These are phyloP conservation scores for Russula virescens DNA, from an alignment of 768 basidiomycete species.

Conservation along the genomic window DNA sequence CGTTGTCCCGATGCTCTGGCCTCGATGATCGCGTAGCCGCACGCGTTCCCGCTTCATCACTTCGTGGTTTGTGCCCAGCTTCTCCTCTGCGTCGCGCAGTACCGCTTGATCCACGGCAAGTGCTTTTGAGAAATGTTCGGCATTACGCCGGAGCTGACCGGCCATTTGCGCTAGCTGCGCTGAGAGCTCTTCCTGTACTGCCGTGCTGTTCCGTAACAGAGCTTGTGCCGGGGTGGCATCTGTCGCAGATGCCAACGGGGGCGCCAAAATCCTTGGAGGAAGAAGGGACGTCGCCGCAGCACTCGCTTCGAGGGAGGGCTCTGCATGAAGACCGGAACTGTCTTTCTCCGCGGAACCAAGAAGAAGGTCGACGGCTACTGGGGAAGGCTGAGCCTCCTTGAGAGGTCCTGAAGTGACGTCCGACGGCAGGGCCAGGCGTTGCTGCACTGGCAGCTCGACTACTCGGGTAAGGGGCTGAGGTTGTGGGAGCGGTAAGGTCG, in stretches of 20 bases:
- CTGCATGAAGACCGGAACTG: not conserved
- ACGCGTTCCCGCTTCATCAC: conserved; percentile 61
- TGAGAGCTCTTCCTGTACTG: conserved; percentile 69
- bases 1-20: conserved; percentile 48
- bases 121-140: conserved; percentile 66
- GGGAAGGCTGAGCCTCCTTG: not conserved
- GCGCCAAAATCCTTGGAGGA: not conserved
- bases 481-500: conserved; percentile 45
- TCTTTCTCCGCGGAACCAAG: conserved; percentile 1
- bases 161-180: conserved; percentile 81
- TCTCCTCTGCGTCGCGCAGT: conserved; percentile 58
- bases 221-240: not conserved
- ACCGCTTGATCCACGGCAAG: conserved; percentile 72
- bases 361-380: conserved; percentile 8
- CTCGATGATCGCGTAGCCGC: conserved; percentile 40
- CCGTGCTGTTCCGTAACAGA: conserved; percentile 18
- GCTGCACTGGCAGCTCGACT: not conserved
- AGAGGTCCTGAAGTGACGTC: not conserved
- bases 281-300: not conserved
- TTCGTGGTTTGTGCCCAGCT: conserved; percentile 68
- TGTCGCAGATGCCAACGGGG: not conserved
- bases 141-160: conserved; percentile 77
- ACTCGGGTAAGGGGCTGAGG: conserved; percentile 28
- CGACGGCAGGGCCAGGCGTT: conserved; percentile 14
- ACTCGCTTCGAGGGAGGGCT: not conserved